Evolutionary conservation across 2,329 filamentous ascomycete genomes (phyloP), one percentile per base, ranked within the genome.

Genomic region (Reticulascus tulasneorum): DNA sequence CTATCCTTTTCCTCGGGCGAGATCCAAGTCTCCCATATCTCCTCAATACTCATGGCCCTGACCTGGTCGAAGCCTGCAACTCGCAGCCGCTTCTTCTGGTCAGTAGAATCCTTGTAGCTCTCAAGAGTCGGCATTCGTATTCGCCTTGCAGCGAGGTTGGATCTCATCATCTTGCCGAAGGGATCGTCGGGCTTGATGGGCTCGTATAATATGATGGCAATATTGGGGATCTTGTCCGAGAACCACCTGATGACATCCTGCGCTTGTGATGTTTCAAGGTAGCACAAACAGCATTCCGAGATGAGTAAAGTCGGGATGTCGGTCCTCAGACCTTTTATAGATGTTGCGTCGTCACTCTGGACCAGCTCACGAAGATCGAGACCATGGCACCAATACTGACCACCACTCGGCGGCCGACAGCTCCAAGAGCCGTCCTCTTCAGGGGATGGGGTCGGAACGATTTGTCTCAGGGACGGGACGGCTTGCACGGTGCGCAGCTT

Each of bases 221-320:
- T 37, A 56, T 64, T 44, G 31, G 55, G 47, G 23, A 78, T 73
- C 15, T 58, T 63, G 4, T 67, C 60, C 12, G 73, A 69, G 50
- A 91, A 88, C 58, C 78, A 82, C 12, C 67, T 58, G 16, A 94
- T 60, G 5, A 91, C 79, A 2, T 65, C 62, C 23, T 72, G 68
- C 0, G 89, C 83, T 33, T 81, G 73, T 0, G 71, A 52, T 0
- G 81, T 73, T 8, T 82, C 72, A 2, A 98, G 75, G 54, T 98
- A 98, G 57, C 93, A 87, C 21, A 98, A 74, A 56, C 93, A 98
- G 70, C 93, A 97, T 61, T 98, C 93, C 0, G 91, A 97, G 7
- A 98, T 72, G 17, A 98, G 63, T 8, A 98, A 65, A 0, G 93
- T 98, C 0, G 93, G 88, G 0, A 86, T 17, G 55, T 77, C 51